phyloP scores from a whole-genome alignment of 2,329 filamentous ascomycete species.

The Penicillium capsulatum region DNA sequence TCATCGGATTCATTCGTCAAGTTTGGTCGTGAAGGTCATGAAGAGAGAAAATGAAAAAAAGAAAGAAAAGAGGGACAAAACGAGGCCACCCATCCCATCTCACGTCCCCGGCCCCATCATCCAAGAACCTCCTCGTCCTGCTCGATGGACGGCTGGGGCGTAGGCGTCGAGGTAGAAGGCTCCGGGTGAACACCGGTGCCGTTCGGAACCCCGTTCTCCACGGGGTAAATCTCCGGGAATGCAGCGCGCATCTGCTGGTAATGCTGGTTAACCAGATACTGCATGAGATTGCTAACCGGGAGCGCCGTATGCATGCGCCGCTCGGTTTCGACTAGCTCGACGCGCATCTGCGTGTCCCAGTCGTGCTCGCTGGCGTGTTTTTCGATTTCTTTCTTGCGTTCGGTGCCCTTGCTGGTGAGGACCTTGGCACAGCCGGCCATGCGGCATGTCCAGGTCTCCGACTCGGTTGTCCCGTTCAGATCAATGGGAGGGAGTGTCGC shows the following conservation, averaged over 20 bases:
- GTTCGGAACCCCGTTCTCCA: background rate
- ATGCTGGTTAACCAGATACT: constrained; percentile 21
- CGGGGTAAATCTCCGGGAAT: constrained; percentile 21
- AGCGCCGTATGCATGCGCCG: constrained; percentile 21
- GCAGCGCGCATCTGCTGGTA: constrained; percentile 23
- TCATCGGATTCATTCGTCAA: constrained; percentile 3
- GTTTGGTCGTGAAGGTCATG: constrained; percentile 2
- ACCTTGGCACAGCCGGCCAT: constrained; percentile 20
- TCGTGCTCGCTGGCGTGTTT: constrained; percentile 23
- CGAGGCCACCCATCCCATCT: no score
- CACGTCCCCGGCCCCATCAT: no score
- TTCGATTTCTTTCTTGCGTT: constrained; percentile 20
- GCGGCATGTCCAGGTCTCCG: constrained; percentile 18
- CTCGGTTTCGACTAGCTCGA: constrained; percentile 23
- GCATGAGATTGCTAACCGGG: constrained; percentile 23
- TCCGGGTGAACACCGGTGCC: background rate
- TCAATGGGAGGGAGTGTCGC: constrained; percentile 7
- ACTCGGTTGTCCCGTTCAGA: constrained; percentile 7
- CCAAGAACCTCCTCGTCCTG: constrained; percentile 1
- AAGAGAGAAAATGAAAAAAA: background rate
- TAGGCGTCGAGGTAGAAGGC: background rate
- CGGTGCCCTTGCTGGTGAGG: constrained; percentile 12
- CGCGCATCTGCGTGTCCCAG: constrained; percentile 24
- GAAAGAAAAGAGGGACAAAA: no score
- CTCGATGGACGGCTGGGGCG: background rate